Evolutionary conservation across 495 filamentous ascomycete genomes (phyloP).

Genomic region (Aspergillus ostianus): DNA sequence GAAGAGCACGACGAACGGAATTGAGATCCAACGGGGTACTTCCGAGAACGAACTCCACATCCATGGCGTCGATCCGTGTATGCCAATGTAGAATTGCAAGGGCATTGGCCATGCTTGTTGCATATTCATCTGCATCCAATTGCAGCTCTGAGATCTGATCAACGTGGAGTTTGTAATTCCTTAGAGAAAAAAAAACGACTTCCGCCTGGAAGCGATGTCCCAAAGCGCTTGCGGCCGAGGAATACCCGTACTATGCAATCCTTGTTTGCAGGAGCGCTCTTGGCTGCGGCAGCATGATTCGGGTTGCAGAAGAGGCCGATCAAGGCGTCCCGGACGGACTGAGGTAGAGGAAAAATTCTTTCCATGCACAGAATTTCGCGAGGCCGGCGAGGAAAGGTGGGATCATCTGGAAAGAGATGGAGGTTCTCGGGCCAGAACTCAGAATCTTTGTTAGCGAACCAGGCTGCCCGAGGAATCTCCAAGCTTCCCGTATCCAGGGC

Average conservation of each 20-base stretch:
- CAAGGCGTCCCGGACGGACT: not conserved
- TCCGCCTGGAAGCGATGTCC: not conserved
- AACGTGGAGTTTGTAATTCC: conserved; percentile 45
- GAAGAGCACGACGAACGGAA: not conserved
- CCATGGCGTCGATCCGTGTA: conserved; percentile 23
- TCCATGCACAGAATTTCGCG: conserved; percentile 11
- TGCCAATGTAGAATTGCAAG: conserved; percentile 43
- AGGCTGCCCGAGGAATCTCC: conserved; percentile 7
- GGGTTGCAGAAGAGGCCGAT: conserved; percentile 2
- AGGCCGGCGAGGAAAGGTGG: conserved; percentile 4
- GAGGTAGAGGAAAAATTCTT: conserved; percentile 10
- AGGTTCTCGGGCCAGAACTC: conserved; percentile 11
- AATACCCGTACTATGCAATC: conserved; percentile 44
- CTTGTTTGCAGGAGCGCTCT: conserved; percentile 18
- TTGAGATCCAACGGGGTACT: conserved; percentile 2
- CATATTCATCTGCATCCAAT: conserved; percentile 13
- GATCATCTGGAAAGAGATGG: conserved; percentile 9
- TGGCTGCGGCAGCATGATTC: not conserved
- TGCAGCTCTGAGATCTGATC: conserved; percentile 38
- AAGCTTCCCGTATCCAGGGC: not conserved
- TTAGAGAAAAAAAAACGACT: conserved; percentile 35
- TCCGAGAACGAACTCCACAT: conserved; percentile 47
- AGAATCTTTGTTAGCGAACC: conserved; percentile 9
- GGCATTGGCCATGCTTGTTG: conserved; percentile 38
- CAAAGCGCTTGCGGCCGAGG: conserved; percentile 32